These are phyloP conservation scores for Barnettozyma pratensis DNA, from an alignment of 805 yeast genomes.

Conservation along the genomic window DNA sequence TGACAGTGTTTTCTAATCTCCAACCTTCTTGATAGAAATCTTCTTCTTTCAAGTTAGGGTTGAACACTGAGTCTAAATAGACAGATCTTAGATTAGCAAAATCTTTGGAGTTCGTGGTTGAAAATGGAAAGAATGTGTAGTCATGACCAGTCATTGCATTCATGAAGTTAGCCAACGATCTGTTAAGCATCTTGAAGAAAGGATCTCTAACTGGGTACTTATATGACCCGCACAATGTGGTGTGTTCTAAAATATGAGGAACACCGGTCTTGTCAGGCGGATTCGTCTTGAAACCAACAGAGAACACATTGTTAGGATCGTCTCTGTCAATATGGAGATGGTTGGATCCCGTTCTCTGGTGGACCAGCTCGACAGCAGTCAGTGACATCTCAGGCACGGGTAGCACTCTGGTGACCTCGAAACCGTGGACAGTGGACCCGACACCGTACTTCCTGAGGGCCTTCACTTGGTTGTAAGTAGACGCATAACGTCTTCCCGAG, in stretches of 20 bases:
- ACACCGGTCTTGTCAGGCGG: constrained; percentile 95
- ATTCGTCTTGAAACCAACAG: constrained; percentile 86
- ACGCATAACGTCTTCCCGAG: constrained; percentile 14
- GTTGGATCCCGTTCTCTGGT: constrained; percentile 63
- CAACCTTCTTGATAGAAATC: constrained; percentile 97
- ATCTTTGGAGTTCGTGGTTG: constrained; percentile 85
- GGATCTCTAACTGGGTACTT: constrained; percentile 96
- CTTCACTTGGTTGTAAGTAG: constrained; percentile 29
- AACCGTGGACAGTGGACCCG: constrained; percentile 63
- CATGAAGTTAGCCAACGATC: constrained; percentile 95
- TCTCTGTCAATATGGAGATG: constrained; percentile 84
- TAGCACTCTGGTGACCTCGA: constrained; percentile 53
- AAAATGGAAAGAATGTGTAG: constrained; percentile 92
- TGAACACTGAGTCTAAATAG: constrained; percentile 80
- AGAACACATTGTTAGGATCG: constrained; percentile 83
- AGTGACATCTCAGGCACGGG: constrained; percentile 79
- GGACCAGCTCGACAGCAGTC: constrained; percentile 70
- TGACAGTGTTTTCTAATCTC: constrained; percentile 76
- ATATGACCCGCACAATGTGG: constrained; percentile 89
- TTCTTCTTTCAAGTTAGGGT: constrained; percentile 68
- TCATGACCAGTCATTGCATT: constrained; percentile 99
- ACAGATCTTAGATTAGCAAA: constrained; percentile 80
- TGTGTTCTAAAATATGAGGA: constrained; percentile 94
- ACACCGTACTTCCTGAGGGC: constrained; percentile 52
- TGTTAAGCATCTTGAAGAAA: constrained; percentile 91